Percentiles rank a stretch among this genome's conserved stretches.
phyloP scores from a whole-genome alignment of 2,329 filamentous ascomycete species.

The Arthrobotrys conoides region DNA sequence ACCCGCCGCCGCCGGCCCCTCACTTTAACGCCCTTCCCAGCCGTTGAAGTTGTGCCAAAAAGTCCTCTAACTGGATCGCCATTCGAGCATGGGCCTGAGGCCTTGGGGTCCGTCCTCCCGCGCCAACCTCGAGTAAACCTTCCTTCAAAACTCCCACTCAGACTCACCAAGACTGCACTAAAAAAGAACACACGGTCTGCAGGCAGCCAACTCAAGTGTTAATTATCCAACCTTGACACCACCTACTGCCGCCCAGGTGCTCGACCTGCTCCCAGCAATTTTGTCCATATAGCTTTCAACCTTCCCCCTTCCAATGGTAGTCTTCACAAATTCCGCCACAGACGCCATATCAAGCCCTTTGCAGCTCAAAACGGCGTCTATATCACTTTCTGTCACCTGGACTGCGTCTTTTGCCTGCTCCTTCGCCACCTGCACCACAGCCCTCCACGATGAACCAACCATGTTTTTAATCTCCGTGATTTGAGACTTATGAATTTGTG shows the following conservation, averaged over 20 bases:
- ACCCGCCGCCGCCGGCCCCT: conserved; percentile 22
- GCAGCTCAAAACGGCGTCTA: conserved; percentile 58
- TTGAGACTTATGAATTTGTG: conserved; percentile 55
- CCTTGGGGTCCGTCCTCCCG: neutral
- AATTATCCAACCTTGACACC: conserved; percentile 47
- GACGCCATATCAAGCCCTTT: conserved; percentile 53
- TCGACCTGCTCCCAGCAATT: conserved; percentile 50
- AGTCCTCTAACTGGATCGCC: conserved; percentile 1
- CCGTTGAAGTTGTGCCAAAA: conserved; percentile 12
- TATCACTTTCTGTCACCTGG: conserved; percentile 54
- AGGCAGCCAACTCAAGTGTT: conserved; percentile 24
- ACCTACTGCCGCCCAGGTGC: conserved; percentile 47
- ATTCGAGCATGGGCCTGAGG: neutral
- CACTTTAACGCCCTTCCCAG: conserved; percentile 40
- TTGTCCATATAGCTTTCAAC: conserved; percentile 58
- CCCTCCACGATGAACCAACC: conserved; percentile 50
- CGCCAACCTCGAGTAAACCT: conserved; percentile 39
- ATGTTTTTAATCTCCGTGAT: conserved; percentile 44
- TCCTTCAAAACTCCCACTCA: conserved; percentile 12
- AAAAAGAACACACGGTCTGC: conserved; percentile 18
- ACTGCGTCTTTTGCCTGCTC: conserved; percentile 46
- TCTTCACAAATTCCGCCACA: conserved; percentile 54
- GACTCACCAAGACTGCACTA: neutral
- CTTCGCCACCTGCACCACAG: conserved; percentile 47
- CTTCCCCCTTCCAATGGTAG: conserved; percentile 44